Percentiles rank a stretch among this genome's conserved stretches.
phyloP scores from a whole-genome alignment of 495 filamentous ascomycete genomes.

The Penicillium paradoxum region DNA sequence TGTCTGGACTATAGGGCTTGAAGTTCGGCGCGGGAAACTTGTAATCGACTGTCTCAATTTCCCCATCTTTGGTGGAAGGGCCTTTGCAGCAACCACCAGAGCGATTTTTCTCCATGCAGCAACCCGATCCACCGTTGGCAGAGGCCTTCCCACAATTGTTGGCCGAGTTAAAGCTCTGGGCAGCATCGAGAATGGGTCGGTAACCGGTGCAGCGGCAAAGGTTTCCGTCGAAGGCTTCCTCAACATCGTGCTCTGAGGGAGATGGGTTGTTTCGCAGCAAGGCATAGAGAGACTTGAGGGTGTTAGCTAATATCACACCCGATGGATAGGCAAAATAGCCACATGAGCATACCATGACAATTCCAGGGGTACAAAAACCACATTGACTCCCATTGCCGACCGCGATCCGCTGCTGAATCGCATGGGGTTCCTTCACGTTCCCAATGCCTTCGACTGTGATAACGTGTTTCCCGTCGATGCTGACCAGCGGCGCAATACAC shows the following conservation, averaged over 20 bases:
- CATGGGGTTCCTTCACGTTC: conserved; percentile 79
- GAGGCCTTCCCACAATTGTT: conserved; percentile 40
- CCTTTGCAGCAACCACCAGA: conserved; percentile 37
- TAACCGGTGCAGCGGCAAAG: conserved; percentile 96
- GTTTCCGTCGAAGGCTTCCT: conserved; percentile 67
- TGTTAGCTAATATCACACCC: not conserved
- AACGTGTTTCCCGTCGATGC: conserved; percentile 96
- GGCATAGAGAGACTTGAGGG: conserved; percentile 35
- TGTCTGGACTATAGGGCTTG: conserved; percentile 87
- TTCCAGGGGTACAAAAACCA: conserved; percentile 93
- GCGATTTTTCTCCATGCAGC: conserved; percentile 50
- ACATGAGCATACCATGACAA: conserved; percentile 68
- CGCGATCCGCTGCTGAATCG: conserved; percentile 86
- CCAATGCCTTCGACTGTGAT: conserved; percentile 98
- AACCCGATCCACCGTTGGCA: conserved; percentile 47
- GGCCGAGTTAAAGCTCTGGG: conserved; percentile 50
- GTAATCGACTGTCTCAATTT: conserved; percentile 19
- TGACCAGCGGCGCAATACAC: conserved; percentile 86
- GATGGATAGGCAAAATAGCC: not conserved
- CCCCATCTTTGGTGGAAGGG: conserved; percentile 10
- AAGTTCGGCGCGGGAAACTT: conserved; percentile 54
- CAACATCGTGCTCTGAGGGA: conserved; percentile 27
- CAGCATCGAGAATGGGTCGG: conserved; percentile 88
- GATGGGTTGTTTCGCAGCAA: conserved; percentile 61
- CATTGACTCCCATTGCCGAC: conserved; percentile 57